These are phyloP conservation scores for Alternaria dauci DNA, from an alignment of 2,329 filamentous ascomycete genomes.

Conservation along the genomic window DNA sequence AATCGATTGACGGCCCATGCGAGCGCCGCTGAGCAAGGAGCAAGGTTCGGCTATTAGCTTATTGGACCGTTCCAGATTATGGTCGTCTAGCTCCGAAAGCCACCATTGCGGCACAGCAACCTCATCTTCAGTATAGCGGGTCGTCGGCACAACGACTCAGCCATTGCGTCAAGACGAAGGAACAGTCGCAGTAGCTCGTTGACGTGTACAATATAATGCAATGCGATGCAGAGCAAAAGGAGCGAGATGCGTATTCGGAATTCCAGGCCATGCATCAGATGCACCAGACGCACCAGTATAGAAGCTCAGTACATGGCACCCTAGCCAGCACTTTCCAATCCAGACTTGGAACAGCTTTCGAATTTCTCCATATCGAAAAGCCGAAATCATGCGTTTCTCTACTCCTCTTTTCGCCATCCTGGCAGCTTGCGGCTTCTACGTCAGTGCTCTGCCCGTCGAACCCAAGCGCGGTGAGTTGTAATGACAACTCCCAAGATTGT, in stretches of 20 bases:
- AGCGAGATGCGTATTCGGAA: background rate
- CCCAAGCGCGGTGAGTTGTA: background rate
- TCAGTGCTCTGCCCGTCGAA: background rate
- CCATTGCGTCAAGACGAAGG: background rate
- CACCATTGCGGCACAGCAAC: background rate
- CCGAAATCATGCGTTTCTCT: background rate
- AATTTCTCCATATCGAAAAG: too few relatives aligned
- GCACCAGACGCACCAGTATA: background rate
- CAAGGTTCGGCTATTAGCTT: background rate
- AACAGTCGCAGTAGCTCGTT: background rate
- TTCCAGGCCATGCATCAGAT: too few relatives aligned
- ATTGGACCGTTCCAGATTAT: too few relatives aligned
- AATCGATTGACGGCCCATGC: background rate
- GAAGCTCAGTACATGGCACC: background rate
- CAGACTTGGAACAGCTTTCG: too few relatives aligned
- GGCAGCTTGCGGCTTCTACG: background rate
- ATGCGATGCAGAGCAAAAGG: background rate
- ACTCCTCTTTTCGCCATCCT: background rate
- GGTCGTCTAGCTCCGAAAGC: background rate
- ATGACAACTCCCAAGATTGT: too few relatives aligned
- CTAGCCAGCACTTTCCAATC: background rate
- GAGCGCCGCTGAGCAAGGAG: background rate
- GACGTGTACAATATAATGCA: background rate
- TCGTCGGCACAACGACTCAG: background rate
- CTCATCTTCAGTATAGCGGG: background rate